Base-by-base conservation (phyloP, 805 yeast genomes). In the Myxozyma neglecta region DNA sequence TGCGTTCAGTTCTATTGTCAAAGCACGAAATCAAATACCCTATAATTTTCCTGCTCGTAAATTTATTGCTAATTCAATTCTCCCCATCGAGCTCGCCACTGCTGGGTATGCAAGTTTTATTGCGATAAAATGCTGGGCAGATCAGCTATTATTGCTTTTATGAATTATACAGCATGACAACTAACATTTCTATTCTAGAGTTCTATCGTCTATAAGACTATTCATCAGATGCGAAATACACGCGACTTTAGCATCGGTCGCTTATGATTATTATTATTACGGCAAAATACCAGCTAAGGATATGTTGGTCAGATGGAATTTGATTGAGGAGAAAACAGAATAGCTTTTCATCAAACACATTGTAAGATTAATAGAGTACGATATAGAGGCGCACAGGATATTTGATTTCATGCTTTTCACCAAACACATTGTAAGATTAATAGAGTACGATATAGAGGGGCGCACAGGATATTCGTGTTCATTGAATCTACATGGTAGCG, bases 151-250 rank as follows among this genome's bases (percentile, higher is more conserved):
- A 13, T 42, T 6, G 46, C 16, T 13, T 13, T 44, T 3, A 6
- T 16, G 36, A 13, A 13, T 13, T 39, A 39, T 39, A 39, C n/a
- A 39, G 42, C 3, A 37, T 39, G n/a, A 34, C 1, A 50, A 14
- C 4, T n/a, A 20, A 50, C 16, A 9, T 2, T 13, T 13, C 9
- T 34, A 18, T 16, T 13, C 10, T 37, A 50, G 53, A 50, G 39
- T 50, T 29, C 16, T 50, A 20, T 50, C 53, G 9, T 14, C 24
- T 6, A 34, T 50, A 32, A 34, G 40, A n/a, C 18, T 50, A 9
- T 37, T 50, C 16, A 7, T 50, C 13, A 37, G 53, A n/a, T 50
- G 53, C 24, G 53, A 50, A 50, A n/a, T 50, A 6, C 53, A 50
- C 10, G 53, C 43, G 4, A 37, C 53, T 16, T 18, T 50, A 36